A percentile compares a stretch with the other conserved stretches of the same genome.
Evolutionary conservation across 306 rosid genomes (phyloP).

Genomic region (Arachis stenosperma): DNA sequence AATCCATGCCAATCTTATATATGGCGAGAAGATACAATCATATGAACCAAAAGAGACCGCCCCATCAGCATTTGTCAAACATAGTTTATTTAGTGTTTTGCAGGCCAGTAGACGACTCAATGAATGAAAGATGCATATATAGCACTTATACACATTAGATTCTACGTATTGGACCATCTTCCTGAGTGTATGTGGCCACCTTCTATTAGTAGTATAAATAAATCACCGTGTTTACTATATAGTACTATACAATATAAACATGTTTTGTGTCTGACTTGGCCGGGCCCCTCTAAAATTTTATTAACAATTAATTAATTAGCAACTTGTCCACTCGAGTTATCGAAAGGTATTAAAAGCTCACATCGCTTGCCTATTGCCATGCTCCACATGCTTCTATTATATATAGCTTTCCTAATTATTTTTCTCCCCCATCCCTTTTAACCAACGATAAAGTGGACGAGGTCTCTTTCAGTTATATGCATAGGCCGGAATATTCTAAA

Average conservation of each 20-base stretch:
- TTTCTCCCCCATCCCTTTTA: constrained; percentile 32
- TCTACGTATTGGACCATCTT: constrained; percentile 48
- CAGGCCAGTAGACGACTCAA: constrained; percentile 43
- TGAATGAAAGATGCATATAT: constrained; percentile 40
- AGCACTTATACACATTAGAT: constrained; percentile 44
- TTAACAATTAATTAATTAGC: constrained; percentile 8
- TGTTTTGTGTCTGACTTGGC: constrained; percentile 22
- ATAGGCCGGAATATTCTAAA: constrained; percentile 27
- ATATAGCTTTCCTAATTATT: constrained; percentile 9
- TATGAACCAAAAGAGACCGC: constrained; percentile 42
- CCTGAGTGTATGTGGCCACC: constrained; percentile 33
- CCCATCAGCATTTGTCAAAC: constrained; percentile 42
- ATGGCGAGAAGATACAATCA: constrained; percentile 40
- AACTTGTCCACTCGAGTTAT: constrained; percentile 33
- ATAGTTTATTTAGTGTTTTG: constrained; percentile 40
- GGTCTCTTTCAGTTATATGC: constrained; percentile 47
- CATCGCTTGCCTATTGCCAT: constrained; percentile 43
- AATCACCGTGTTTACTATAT: constrained; percentile 4
- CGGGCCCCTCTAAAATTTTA: constrained; percentile 27
- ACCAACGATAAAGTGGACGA: constrained; percentile 43
- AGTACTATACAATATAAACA: constrained; percentile 16
- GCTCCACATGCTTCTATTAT: constrained; percentile 43
- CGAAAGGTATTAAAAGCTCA: constrained; percentile 37
- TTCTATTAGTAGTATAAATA: not conserved
- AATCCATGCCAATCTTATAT: constrained; percentile 1